Evolutionary conservation across 768 basidiomycete genomes (phyloP).

Genomic region (Pilatotrama ljubarskyi): DNA sequence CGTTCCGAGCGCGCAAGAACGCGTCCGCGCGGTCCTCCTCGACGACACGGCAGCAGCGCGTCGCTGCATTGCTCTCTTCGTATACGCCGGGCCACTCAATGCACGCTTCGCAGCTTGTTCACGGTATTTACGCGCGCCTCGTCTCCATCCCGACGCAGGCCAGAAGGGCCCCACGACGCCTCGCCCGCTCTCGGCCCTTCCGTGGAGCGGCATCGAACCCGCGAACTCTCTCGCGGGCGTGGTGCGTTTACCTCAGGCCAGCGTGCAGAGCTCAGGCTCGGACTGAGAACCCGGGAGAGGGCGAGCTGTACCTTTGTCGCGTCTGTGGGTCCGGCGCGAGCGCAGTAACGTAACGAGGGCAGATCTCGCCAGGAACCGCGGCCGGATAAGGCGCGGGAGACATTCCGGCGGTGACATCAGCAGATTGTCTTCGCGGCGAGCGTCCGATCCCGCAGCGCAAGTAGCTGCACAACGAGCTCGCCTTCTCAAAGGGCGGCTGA

Average conservation of each 20-base stretch:
- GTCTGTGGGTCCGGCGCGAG: not conserved
- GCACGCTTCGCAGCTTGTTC: not conserved
- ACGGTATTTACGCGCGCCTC: slow-evolving; percentile 1
- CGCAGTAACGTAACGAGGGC: slow-evolving; percentile 17
- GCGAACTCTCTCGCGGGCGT: not conserved
- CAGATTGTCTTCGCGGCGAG: not conserved
- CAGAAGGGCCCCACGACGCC: not conserved
- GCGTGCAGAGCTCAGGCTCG: not conserved
- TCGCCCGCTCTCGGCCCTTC: slow-evolving; percentile 11
- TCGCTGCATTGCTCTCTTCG: slow-evolving; percentile 4
- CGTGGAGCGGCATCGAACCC: not conserved
- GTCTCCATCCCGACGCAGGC: slow-evolving; percentile 17
- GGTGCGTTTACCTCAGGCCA: not conserved
- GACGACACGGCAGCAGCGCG: not conserved
- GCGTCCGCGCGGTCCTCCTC: not conserved
- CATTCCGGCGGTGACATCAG: slow-evolving; percentile 5
- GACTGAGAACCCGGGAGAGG: too few relatives aligned
- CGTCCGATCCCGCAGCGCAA: not conserved
- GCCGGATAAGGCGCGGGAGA: not conserved
- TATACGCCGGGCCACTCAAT: slow-evolving; percentile 8
- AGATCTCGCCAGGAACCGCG: slow-evolving; percentile 14
- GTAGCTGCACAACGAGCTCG: too few relatives aligned
- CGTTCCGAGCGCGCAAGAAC: not conserved
- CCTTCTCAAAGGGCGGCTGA: too few relatives aligned
- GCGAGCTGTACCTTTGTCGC: not conserved